phyloP scores from a whole-genome alignment of 495 filamentous ascomycete genomes.

The Talaromyces adpressus region DNA sequence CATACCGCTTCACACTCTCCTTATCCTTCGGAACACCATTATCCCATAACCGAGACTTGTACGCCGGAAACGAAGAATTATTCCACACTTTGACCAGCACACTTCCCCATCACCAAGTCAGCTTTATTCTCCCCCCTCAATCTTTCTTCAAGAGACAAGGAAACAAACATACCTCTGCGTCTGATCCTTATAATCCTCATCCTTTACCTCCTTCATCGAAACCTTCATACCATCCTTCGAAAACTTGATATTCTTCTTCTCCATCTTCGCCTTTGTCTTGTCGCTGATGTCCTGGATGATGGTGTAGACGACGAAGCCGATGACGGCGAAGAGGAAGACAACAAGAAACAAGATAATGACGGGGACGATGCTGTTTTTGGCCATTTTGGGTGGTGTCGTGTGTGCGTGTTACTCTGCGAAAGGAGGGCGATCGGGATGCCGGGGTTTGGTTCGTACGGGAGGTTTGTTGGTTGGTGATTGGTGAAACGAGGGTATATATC shows the following conservation, averaged over 20 bases:
- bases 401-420: not conserved
- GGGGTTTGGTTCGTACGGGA: not conserved
- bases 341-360: conserved; percentile 66
- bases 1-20: conserved; percentile 1
- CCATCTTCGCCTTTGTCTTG: conserved; percentile 66
- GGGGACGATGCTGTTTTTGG: conserved; percentile 55
- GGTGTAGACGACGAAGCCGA: conserved; percentile 70
- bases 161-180: conserved; percentile 57
- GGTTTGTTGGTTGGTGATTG: not conserved
- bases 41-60: conserved; percentile 54
- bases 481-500: no score
- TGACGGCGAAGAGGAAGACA: conserved; percentile 50
- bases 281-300: conserved; percentile 61
- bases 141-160: not conserved
- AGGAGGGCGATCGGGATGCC: not conserved
- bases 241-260: conserved; percentile 71
- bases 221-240: conserved; percentile 82
- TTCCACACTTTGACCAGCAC: conserved; percentile 76
- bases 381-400: conserved; percentile 10
- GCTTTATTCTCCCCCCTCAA: not conserved
- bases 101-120: conserved; percentile 20
- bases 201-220: conserved; percentile 63
- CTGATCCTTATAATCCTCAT: conserved; percentile 73
- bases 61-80: conserved; percentile 50
- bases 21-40: conserved; percentile 13